Base-by-base conservation (phyloP, 2,329 filamentous ascomycete species). In the Fusarium dimerum region DNA sequence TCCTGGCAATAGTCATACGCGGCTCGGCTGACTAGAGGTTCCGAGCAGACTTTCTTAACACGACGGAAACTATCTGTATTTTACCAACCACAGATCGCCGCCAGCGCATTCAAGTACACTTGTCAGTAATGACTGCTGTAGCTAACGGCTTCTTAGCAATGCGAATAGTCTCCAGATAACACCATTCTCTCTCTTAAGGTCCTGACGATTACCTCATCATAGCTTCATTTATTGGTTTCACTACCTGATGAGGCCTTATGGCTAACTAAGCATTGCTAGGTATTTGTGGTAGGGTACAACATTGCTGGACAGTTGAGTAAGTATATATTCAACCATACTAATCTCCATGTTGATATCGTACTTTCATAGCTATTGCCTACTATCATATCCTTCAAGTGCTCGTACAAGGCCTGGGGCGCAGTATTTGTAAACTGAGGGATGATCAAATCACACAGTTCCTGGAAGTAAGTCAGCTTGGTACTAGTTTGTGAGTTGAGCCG, bases 161-260 rank as follows among this genome's bases (percentile, higher is more conserved):
- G 47, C 46, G 52, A 39, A 2, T 34, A 0, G 2, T 34, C 3
- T 56, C 52, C 0, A 56, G 55, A 4, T 30, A 43, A 0, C 38
- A 47, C 0, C 51, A 43, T 0, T 51, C 44, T 0, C 20, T 55
- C 1, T 43, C 47, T 5, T 56, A 40, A 2, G 53, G 53, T 1
- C 15, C 32, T 3, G 53, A 55, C 10, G 53, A 56, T 13, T 51
- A 6, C 1, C n/a, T 56, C 0, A 51, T 55, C 0, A 2, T 47
- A 3, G 20, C 13, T 4, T 30, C 43, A 8, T 34, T 51, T 18
- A 47, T 48, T 34, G 4, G 52, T 7, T 2, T 1, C n/a, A 4
- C 0, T 1, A 2, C 3, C 8, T 13, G 3, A 6, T 3, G 12
- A n/a, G 4, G 16, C 6, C 10, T 11, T 2, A 2, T 2, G 16